Percentiles rank a stretch among this genome's conserved stretches.
Conservation (phyloP, 352 stramenopile species). For the Phytophthora litchii region DNA sequence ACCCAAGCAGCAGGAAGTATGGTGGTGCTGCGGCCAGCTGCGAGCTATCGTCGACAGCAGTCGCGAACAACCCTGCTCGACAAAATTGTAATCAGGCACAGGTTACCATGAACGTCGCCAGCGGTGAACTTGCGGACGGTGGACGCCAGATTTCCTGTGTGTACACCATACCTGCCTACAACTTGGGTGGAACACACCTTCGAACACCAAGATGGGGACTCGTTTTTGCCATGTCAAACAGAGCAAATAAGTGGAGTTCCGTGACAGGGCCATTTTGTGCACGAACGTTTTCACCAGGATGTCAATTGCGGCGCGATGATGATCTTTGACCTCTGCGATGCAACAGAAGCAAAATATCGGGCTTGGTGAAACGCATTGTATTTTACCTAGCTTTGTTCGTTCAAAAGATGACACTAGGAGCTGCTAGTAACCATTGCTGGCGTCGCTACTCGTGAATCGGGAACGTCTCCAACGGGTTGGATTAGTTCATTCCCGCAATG, state of each 20-base stretch:
- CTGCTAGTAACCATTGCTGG: neutral
- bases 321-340: neutral
- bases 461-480: constrained; percentile 23
- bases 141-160: too few relatives aligned
- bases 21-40: constrained; percentile 1
- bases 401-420: neutral
- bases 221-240: too few relatives aligned
- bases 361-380: neutral
- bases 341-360: neutral
- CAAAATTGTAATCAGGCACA: constrained; percentile 37
- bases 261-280: neutral
- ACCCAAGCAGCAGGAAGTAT: constrained; percentile 4
- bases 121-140: too few relatives aligned
- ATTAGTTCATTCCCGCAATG: constrained; percentile 63
- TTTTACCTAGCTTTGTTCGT: neutral
- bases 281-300: neutral
- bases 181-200: too few relatives aligned
- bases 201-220: too few relatives aligned
- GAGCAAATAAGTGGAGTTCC: neutral
- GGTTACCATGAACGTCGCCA: constrained; percentile 4
- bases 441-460: constrained; percentile 2
- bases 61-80: constrained; percentile 22
- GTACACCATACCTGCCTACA: too few relatives aligned
- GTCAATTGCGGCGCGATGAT: neutral
- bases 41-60: neutral